Base-by-base conservation (phyloP, 139 green algal species). In the Yamagishiella unicocca region DNA sequence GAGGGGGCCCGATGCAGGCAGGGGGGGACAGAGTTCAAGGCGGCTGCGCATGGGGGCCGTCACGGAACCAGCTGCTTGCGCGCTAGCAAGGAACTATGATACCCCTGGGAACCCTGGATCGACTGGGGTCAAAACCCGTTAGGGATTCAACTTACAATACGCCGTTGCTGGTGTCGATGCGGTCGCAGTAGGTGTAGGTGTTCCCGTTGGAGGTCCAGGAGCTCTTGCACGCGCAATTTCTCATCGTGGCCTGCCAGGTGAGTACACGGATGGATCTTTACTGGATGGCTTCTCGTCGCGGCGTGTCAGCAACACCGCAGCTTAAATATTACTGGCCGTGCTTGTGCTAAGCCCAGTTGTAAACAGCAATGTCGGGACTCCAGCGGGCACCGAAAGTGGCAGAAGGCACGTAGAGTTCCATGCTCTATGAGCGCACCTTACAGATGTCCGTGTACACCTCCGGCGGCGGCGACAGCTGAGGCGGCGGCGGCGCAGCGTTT, bases 151-250 rank as follows among this genome's bases (percentile, higher is more conserved):
- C 71, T 33, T 9, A 79, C 71, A 8, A 37, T 35, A 58, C 17
- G 25, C 5, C 17, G 35, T 58, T 86, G 10, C 22, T 67, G 2
- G 4, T 27, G 62, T 12, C 62, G 0, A 53, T 29, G 25, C 64
- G n/a, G 43, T 77, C 64, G 42, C 80, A 86, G 80, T 53, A 77
- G 12, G n/a, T 21, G 43, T 86, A 78, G 31, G 43, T 40, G 21
- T 33, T 55, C 4, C 29, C 31, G 24, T 67, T 77, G 35, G 54
- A n/a, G 19, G 45, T 38, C 81, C 81, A 87, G 25, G 10, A 61
- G 33, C 37, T 31, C 61, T 86, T 86, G 80, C 80, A 86, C 4
- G 80, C 43, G 62, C 80, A 86, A 43, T 71, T 67, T 7, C 38
- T 61, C 25, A 9, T 6, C 1, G 78, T 61, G 5, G 58, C 58